phyloP scores from a whole-genome alignment of 345 rosid species.

The Lepidium aucheri region DNA sequence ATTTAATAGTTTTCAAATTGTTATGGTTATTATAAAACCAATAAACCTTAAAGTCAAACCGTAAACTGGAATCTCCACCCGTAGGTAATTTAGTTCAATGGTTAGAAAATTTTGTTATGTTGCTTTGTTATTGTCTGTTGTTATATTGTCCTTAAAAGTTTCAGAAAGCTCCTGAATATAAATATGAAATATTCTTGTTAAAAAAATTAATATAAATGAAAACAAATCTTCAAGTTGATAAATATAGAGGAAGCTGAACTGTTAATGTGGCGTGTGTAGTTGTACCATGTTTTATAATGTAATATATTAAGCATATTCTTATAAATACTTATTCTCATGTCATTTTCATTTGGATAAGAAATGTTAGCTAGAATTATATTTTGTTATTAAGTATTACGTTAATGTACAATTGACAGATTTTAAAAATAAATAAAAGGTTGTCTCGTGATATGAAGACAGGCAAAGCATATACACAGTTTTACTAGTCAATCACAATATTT shows the following conservation, averaged over 20 bases:
- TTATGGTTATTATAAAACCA: no score
- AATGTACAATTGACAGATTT: slow-evolving; percentile 5
- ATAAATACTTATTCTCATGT: slow-evolving; percentile 18
- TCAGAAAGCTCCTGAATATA: neutral
- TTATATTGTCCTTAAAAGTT: neutral
- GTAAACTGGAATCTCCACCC: no score
- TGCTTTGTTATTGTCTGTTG: neutral
- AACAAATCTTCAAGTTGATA: neutral
- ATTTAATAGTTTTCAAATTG: no score
- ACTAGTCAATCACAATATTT: neutral
- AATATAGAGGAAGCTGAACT: neutral
- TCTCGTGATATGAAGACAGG: slow-evolving; percentile 25
- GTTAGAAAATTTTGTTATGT: neutral
- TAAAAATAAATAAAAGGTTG: slow-evolving; percentile 12
- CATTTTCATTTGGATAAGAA: slow-evolving; percentile 18
- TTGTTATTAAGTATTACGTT: slow-evolving; percentile 8
- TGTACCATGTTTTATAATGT: slow-evolving; percentile 26
- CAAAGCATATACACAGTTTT: slow-evolving; percentile 12
- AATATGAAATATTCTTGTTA: no score
- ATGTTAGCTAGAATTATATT: neutral
- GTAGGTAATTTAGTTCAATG: neutral
- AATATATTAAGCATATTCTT: slow-evolving; percentile 13
- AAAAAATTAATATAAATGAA: no score
- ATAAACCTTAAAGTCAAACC: no score
- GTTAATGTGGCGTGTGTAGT: slow-evolving; percentile 24